Percentiles rank a stretch among this genome's conserved stretches.
Conservation (phyloP, 2,329 filamentous ascomycete genomes). For the Fusarium algeriense region DNA sequence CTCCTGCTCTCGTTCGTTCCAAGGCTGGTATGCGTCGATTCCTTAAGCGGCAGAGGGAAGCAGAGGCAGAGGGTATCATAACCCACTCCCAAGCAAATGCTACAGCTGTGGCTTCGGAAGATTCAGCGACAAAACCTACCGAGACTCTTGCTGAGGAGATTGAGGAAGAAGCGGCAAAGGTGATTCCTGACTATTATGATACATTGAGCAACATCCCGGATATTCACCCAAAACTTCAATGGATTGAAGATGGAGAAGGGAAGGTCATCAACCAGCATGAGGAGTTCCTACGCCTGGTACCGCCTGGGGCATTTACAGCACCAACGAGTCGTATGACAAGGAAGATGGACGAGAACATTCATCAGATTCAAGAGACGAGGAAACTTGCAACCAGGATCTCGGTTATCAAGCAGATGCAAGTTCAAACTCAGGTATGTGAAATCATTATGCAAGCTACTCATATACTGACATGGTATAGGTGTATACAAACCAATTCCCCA, state of each 20-base stretch:
- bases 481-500: slow-evolving; percentile 98
- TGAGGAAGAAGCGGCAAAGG: slow-evolving; percentile 84
- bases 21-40: slow-evolving; percentile 93
- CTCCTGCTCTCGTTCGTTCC: slow-evolving; percentile 85
- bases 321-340: slow-evolving; percentile 79
- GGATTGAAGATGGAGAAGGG: slow-evolving; percentile 91
- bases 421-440: slow-evolving; percentile 85
- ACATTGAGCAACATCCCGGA: slow-evolving; percentile 87
- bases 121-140: slow-evolving; percentile 61
- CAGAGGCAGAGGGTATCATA: slow-evolving; percentile 62
- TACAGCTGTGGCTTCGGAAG: slow-evolving; percentile 57
- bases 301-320: slow-evolving; percentile 79
- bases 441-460: neutral
- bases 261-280: slow-evolving; percentile 89
- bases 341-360: slow-evolving; percentile 90
- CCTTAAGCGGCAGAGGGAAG: slow-evolving; percentile 81
- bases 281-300: slow-evolving; percentile 83
- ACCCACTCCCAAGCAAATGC: slow-evolving; percentile 55
- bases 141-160: slow-evolving; percentile 96
- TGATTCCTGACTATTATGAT: slow-evolving; percentile 96
- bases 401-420: slow-evolving; percentile 99
- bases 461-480: slow-evolving; percentile 65
- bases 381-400: slow-evolving; percentile 97
- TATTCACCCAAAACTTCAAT: slow-evolving; percentile 80
- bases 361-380: slow-evolving; percentile 95